Base-by-base conservation (phyloP, 768 basidiomycete species). In the Serendipita sp. region DNA sequence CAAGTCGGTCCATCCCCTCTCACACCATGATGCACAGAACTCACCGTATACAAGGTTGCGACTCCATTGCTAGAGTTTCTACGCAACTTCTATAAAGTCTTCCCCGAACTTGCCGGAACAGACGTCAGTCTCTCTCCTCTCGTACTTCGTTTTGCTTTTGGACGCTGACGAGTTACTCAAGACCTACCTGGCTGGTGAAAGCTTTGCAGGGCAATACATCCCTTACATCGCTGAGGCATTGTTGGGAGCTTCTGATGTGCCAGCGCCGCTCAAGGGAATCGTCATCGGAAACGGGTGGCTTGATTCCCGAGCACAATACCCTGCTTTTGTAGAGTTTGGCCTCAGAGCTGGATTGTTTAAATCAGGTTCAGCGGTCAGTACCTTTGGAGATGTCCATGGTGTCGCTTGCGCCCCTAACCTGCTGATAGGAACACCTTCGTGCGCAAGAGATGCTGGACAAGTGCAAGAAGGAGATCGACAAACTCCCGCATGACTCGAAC, bases 221-320 rank as follows among this genome's bases (percentile, higher is more conserved):
- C 96, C 96, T 3, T 95, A 90, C 72, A 93, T 93, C 68, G 93
- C 90, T 68, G 81, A 92, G 66, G 87, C 83, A 17, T 76, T 95
- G 48, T 75, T 96, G 31, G 71, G 70, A 28, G 67, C 73, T 34
- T 82, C 83, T 3, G 71, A 78, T 34, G 74, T 90, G 17, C 69
- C 76, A 26, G 75, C 85, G 28, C 83, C 82, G 0, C 75, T 97
- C 5, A 79, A 79, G 45, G 96, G 96, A 1, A 74, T 81, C 16
- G 90, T 95, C 0, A 96, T 99, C 45, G 96, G 96, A 22, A 99
- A 99, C 72, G 95, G 95, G 3, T 99, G 96, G 96, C 95, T 96
- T 51, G 94, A 97, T 71, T 84, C 85, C 0, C 81, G 81, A 43
- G 77, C 78, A 63, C 96, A 99, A 74, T 99, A 97, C 71, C 83